These are phyloP conservation scores for Leccinum angustisporum DNA, from an alignment of 1,284 basidiomycete species.

Conservation along the genomic window DNA sequence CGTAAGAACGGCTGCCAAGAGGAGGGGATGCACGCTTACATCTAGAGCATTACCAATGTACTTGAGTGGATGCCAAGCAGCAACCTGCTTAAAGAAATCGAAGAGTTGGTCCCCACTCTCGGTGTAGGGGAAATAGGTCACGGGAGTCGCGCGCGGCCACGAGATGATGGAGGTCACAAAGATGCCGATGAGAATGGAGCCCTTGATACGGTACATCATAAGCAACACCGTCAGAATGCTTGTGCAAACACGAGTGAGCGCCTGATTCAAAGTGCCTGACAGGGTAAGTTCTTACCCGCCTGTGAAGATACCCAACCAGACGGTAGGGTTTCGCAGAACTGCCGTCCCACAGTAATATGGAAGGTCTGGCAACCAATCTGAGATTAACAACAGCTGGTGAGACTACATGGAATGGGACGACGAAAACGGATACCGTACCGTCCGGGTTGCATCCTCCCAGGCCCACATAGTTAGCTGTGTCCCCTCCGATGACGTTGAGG, in stretches of 20 bases:
- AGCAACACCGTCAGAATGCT: constrained; percentile 77
- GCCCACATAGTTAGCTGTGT: constrained; percentile 70
- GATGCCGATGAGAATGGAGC: constrained; percentile 83
- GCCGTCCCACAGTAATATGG: constrained; percentile 65
- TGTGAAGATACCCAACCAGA: constrained; percentile 88
- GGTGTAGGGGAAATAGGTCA: constrained; percentile 85
- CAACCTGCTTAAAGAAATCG: constrained; percentile 86
- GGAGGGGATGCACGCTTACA: constrained; percentile 41
- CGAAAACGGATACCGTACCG: constrained; percentile 34
- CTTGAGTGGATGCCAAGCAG: constrained; percentile 68
- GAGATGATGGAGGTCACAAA: constrained; percentile 85
- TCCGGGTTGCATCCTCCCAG: constrained; percentile 75
- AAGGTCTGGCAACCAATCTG: constrained; percentile 41
- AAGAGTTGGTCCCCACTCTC: constrained; percentile 69
- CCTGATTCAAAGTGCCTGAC: constrained; percentile 1
- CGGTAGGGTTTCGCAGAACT: constrained; percentile 72
- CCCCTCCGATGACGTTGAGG: constrained; percentile 76
- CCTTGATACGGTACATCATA: constrained; percentile 85
- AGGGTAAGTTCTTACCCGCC: constrained; percentile 59
- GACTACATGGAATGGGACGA: neutral
- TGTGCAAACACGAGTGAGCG: constrained; percentile 21
- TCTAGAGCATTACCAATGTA: constrained; percentile 64
- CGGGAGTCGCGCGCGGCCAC: constrained; percentile 79
- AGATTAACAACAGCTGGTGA: neutral
- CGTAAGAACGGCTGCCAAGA: neutral